Conservation (phyloP, 768 basidiomycete genomes). For the Pleurotus pulmonarius region DNA sequence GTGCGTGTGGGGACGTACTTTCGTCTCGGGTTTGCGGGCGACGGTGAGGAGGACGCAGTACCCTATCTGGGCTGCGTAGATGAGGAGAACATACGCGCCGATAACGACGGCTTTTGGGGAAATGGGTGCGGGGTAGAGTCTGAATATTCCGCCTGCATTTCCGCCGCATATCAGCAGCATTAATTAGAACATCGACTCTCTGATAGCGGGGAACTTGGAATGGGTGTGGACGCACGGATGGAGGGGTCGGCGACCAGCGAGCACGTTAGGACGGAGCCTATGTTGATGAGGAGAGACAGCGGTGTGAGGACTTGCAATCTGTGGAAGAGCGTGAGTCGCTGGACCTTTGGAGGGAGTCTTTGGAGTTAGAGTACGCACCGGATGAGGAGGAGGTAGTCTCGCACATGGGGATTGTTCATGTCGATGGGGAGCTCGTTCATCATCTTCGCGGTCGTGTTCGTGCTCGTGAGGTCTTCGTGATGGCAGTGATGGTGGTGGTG, state of each 20-base stretch:
- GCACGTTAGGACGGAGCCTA: conserved; percentile 70
- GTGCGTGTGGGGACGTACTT: conserved; percentile 39
- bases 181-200: too few species aligned
- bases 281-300: conserved; percentile 76
- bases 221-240: conserved; percentile 34
- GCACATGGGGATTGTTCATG: conserved; percentile 54
- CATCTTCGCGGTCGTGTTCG: background rate
- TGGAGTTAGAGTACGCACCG: conserved; percentile 29
- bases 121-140: conserved; percentile 61
- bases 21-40: conserved; percentile 74
- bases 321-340: background rate
- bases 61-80: conserved; percentile 70
- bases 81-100: conserved; percentile 52
- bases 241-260: conserved; percentile 62
- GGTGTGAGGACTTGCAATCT: conserved; percentile 87
- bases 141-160: conserved; percentile 43
- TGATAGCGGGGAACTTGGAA: background rate
- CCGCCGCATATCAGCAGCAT: too few species aligned
- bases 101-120: conserved; percentile 62
- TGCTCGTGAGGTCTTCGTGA: too few species aligned
- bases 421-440: conserved; percentile 63
- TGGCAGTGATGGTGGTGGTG: too few species aligned
- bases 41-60: conserved; percentile 79
- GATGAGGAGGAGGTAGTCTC: conserved; percentile 63
- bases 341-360: background rate